Evolutionary conservation across 2,329 filamentous ascomycete genomes (phyloP).

Genomic region (Pseudogymnoascus sp.): DNA sequence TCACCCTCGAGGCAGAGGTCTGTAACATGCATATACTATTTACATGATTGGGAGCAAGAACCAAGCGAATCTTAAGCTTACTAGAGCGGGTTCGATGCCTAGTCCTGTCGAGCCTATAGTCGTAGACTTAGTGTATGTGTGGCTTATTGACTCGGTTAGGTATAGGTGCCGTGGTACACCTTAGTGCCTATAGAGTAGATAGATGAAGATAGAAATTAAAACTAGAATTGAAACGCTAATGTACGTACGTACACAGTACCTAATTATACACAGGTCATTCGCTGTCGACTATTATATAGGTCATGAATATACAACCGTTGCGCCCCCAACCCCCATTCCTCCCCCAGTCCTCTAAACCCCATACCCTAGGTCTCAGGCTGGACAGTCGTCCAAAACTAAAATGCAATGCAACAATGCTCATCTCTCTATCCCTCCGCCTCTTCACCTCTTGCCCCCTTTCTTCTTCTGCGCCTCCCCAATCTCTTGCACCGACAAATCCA

Average conservation of each 20-base stretch:
- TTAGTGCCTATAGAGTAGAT: too few relatives aligned
- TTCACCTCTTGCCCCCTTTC: slow-evolving; percentile 12
- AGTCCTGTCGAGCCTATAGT: background rate
- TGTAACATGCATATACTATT: background rate
- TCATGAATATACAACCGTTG: background rate
- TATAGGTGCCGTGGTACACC: too few relatives aligned
- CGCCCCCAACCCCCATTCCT: background rate
- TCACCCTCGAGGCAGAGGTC: background rate
- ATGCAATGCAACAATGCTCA: background rate
- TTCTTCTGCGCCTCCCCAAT: background rate
- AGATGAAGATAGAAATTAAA: background rate
- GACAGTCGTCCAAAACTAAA: background rate
- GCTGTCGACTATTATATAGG: background rate
- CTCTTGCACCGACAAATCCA: background rate
- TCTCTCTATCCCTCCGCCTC: slow-evolving; percentile 8
- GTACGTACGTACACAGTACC: background rate
- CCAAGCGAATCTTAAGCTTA: background rate
- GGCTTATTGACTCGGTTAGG: too few relatives aligned
- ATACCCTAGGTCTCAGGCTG: background rate
- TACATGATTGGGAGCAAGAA: background rate
- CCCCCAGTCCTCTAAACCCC: background rate
- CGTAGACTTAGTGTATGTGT: background rate
- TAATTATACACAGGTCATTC: background rate
- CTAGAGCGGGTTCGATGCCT: background rate
- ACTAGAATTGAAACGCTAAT: background rate